Evolutionary conservation across 1,284 basidiomycete species (phyloP).

Genomic region (Trichosporon sp.): DNA sequence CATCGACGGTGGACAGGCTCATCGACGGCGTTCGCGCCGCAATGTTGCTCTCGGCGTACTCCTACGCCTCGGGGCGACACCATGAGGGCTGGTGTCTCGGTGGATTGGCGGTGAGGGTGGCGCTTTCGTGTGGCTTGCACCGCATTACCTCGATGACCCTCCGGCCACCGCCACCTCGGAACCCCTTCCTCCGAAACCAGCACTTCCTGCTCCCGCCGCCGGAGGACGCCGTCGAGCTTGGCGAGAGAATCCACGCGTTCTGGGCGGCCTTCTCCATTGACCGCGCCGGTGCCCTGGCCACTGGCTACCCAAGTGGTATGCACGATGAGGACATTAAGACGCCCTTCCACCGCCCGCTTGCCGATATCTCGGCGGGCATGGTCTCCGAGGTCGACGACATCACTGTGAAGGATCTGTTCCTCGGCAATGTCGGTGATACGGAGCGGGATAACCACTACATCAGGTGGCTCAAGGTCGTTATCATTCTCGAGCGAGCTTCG

Average conservation of each 20-base stretch:
- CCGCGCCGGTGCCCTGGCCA: conserved; percentile 35
- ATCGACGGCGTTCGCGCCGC: conserved; percentile 41
- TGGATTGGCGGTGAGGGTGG: conserved; percentile 34
- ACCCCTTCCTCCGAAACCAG: conserved; percentile 35
- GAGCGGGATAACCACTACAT: conserved; percentile 23
- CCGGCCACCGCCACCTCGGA: conserved; percentile 18
- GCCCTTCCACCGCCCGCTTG: conserved; percentile 35
- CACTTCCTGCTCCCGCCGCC: conserved; percentile 38
- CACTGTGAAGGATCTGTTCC: conserved; percentile 38
- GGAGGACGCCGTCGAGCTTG: conserved; percentile 42
- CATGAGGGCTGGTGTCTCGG: conserved; percentile 44
- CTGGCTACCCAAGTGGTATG: conserved; percentile 37
- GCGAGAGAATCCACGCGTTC: conserved; percentile 44
- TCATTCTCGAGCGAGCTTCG: conserved; percentile 38
- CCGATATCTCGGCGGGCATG: conserved; percentile 33
- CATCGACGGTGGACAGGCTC: conserved; percentile 36
- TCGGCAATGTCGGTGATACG: conserved; percentile 16
- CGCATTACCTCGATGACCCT: conserved; percentile 36
- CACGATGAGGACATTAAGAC: conserved; percentile 42
- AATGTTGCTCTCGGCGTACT: conserved; percentile 38
- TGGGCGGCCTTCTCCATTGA: conserved; percentile 42
- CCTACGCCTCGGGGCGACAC: conserved; percentile 39
- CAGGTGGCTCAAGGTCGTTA: conserved; percentile 34
- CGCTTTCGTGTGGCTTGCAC: conserved; percentile 42
- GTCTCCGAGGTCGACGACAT: conserved; percentile 36